Evolutionary conservation across 805 yeast genomes (phyloP), one percentile per base, ranked within the genome.

Genomic region (Nakazawaea holstii): DNA sequence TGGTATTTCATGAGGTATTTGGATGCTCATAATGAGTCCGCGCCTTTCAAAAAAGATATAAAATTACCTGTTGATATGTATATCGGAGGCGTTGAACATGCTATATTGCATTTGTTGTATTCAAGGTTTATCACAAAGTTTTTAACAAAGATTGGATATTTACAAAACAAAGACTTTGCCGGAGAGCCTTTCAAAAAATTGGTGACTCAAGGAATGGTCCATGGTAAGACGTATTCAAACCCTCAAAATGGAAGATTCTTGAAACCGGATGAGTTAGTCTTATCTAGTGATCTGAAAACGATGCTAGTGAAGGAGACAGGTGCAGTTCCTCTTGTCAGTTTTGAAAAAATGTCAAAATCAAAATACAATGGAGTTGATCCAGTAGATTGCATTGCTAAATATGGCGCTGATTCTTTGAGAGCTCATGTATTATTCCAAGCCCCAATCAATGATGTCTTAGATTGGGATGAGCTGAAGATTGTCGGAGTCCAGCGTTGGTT

Each of bases 151-250:
- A 72, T 73, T 31, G 90, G 89, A 1, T 58, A 74, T 52, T 89
- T 95, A 91, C 70, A 76, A 45, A 89, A 89, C 6, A 62, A 70
- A 2, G 60, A 62, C 2, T 54, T 69, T 41, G 66, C 67, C 3
- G 89, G 87, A 24, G 99, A 94, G 59, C 99, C 99, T 1, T 80
- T 94, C 59, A 75, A 69, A 48, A 77, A 76, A 50, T 70, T 94
- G 32, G 82, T 92, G 1, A 91, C 97, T 1, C 98, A 92, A 63
- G 99, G 99, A 14, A 94, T 94, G 99, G 99, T 94, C 3, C 97
- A 92, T 52, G 98, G 97, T 2, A 81, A 79, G 58, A 94, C 99
- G 0, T 87, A 62, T 55, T 69, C 72, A 7, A 84, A 91, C 53
- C 94, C 96, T 3, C 65, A 62, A 0, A 83, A 76, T 29, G 94